Conservation (phyloP, 257 asterid genomes). For the Salvia rosmarinus region DNA sequence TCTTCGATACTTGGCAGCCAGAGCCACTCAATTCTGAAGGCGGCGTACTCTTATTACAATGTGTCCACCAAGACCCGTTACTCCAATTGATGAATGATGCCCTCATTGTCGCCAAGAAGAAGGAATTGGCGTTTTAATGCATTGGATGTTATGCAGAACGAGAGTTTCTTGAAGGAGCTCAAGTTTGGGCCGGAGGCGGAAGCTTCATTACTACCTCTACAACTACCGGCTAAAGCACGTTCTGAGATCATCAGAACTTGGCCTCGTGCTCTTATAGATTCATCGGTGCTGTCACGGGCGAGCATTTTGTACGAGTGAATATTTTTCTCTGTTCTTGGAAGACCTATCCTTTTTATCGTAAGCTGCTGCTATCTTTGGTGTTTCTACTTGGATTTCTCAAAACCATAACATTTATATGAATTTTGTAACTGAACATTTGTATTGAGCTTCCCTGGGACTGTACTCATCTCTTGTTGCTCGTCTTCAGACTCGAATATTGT, state of each 20-base stretch:
- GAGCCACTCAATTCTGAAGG: slow-evolving; percentile 68
- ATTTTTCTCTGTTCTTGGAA: slow-evolving; percentile 24
- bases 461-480: slow-evolving; percentile 17
- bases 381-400: not conserved
- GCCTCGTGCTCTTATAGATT: slow-evolving; percentile 77
- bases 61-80: slow-evolving; percentile 73
- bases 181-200: slow-evolving; percentile 92
- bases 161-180: slow-evolving; percentile 78
- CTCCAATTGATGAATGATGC: slow-evolving; percentile 89
- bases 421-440: slow-evolving; percentile 36
- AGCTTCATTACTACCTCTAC: slow-evolving; percentile 85
- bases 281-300: slow-evolving; percentile 7
- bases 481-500: not conserved
- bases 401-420: slow-evolving; percentile 12
- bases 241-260: slow-evolving; percentile 73
- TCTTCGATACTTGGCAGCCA: slow-evolving; percentile 79
- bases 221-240: slow-evolving; percentile 73
- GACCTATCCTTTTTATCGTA: not conserved
- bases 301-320: slow-evolving; percentile 36
- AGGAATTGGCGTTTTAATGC: slow-evolving; percentile 87
- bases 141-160: slow-evolving; percentile 87
- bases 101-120: slow-evolving; percentile 76
- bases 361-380: slow-evolving; percentile 26
- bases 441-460: slow-evolving; percentile 20
- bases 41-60: slow-evolving; percentile 76